A percentile compares a stretch with the other conserved stretches of the same genome.
phyloP scores from a whole-genome alignment of 2,329 filamentous ascomycete species.

The Thelonectria rubi region DNA sequence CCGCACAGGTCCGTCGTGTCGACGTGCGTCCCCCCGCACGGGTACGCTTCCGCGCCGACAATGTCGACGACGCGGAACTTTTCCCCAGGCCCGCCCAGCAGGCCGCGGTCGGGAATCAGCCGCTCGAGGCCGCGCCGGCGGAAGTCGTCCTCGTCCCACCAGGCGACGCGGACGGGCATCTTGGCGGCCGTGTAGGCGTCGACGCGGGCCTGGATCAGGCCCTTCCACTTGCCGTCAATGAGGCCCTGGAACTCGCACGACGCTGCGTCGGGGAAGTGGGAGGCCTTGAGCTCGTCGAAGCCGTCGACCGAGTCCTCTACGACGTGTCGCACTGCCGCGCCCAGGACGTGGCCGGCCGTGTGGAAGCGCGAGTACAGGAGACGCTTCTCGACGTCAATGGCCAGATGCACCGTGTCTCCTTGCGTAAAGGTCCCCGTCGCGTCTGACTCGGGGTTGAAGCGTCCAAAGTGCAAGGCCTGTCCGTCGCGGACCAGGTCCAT shows the following conservation, averaged over 20 bases:
- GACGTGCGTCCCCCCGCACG: slow-evolving; percentile 80
- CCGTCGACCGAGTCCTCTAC: slow-evolving; percentile 59
- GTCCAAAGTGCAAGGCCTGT: slow-evolving; percentile 72
- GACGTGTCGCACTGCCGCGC: slow-evolving; percentile 70
- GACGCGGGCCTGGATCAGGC: slow-evolving; percentile 67
- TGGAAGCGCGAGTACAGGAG: slow-evolving; percentile 73
- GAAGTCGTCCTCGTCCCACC: slow-evolving; percentile 73
- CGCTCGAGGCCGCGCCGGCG: slow-evolving; percentile 60
- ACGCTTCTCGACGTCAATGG: slow-evolving; percentile 68
- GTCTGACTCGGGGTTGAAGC: slow-evolving; percentile 51
- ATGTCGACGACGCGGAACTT: slow-evolving; percentile 75
- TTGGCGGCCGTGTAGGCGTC: slow-evolving; percentile 65
- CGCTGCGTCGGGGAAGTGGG: slow-evolving; percentile 74
- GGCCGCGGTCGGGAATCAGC: slow-evolving; percentile 60
- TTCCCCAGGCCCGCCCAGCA: slow-evolving; percentile 46
- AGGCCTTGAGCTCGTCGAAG: slow-evolving; percentile 75
- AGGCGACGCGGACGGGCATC: slow-evolving; percentile 69
- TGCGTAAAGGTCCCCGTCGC: slow-evolving; percentile 45
- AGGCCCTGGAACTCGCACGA: slow-evolving; percentile 73
- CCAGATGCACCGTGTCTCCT: slow-evolving; percentile 61
- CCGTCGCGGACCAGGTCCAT: slow-evolving; percentile 59
- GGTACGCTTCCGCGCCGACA: slow-evolving; percentile 73
- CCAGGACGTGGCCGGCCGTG: slow-evolving; percentile 78
- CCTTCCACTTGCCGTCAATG: slow-evolving; percentile 72
- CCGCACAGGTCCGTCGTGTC: slow-evolving; percentile 66